Percentiles rank a stretch among this genome's conserved stretches.
Evolutionary conservation across 805 yeast genomes (phyloP).

Genomic region (Candida arabinofermentans): DNA sequence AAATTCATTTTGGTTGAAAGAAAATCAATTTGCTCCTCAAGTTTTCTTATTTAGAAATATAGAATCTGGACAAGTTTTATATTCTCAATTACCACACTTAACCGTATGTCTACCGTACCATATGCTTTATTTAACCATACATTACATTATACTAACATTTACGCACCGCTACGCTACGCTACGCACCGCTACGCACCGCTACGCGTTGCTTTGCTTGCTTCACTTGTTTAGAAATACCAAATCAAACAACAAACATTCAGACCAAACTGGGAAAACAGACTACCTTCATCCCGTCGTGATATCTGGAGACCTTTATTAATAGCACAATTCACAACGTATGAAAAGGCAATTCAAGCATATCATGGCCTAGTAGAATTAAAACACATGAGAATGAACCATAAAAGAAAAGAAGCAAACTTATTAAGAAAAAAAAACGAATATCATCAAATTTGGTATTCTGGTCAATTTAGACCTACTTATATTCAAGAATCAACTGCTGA

Average conservation of each 20-base stretch:
- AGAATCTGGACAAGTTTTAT: slow-evolving; percentile 85
- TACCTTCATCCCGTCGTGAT: slow-evolving; percentile 77
- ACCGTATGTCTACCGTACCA: too few species aligned
- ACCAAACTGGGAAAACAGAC: slow-evolving; percentile 87
- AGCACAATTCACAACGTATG: slow-evolving; percentile 58
- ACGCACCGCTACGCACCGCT: not conserved
- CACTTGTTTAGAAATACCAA: slow-evolving; percentile 34
- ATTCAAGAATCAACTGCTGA: slow-evolving; percentile 92
- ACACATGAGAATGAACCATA: slow-evolving; percentile 63
- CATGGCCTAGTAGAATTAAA: slow-evolving; percentile 72
- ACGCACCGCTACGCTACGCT: too few species aligned
- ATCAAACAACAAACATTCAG: slow-evolving; percentile 68
- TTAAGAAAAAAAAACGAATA: slow-evolving; percentile 69
- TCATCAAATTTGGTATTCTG: slow-evolving; percentile 82
- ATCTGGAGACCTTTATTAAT: slow-evolving; percentile 91
- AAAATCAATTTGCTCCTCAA: slow-evolving; percentile 73
- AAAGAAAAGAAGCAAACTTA: slow-evolving; percentile 54
- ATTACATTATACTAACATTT: too few species aligned
- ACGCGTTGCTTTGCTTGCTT: not conserved
- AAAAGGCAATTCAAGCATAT: slow-evolving; percentile 67
- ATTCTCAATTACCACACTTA: slow-evolving; percentile 77
- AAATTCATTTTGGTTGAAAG: slow-evolving; percentile 52
- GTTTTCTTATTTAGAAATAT: slow-evolving; percentile 79
- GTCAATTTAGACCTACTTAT: slow-evolving; percentile 86
- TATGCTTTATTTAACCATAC: too few species aligned